Evolutionary conservation across 2,329 filamentous ascomycete species (phyloP), one percentile per base, ranked within the genome.

Genomic region (Aspergillus chevalieri): DNA sequence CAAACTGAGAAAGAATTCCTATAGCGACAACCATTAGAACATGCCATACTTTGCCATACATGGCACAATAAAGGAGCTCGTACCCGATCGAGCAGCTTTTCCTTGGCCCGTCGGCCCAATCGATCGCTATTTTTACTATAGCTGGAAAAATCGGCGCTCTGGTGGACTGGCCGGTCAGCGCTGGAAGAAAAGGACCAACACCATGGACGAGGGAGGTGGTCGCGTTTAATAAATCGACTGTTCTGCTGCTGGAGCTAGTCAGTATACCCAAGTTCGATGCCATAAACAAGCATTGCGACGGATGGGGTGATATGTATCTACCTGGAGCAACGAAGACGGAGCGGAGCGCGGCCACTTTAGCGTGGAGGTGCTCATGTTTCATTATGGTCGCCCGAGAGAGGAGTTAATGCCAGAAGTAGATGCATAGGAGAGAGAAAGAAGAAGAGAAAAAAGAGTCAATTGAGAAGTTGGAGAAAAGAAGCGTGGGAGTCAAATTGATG

Each of bases 1-100:
- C 3, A 97, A 81, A 14, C 89, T 91, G 28, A 94, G 78, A 60
- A 95, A 85, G 61, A 95, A 86, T 64, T 95, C 89, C 85, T 90
- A 56, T 10, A 41, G n/a, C 24, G n/a, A 41, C 30, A 14, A 30
- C 15, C 36, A 33, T 51, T 17, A 55, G 47, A 22, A 15, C 19
- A 14, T 17, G 3, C 3, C 28, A 39, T 17, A 5, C 33, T 22
- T 22, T 22, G 6, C 21, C 22, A 15, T 43, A 33, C 19, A 19
- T 6, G 15, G n/a, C 33, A 36, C 38, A 19, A 14, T n/a, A 6
- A 47, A 34, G n/a, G n/a, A 22, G 44, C 44, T 36, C 55, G 49
- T 59, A 71, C 69, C 58, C 67, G 69, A 54, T 75, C 71, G 24
- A 71, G 64, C 53, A 71, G 55, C 55, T 74, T 74, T 57, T 75